These are phyloP conservation scores for Hapsidospora chrysogenum DNA, from an alignment of 495 filamentous ascomycete species.

Conservation along the genomic window DNA sequence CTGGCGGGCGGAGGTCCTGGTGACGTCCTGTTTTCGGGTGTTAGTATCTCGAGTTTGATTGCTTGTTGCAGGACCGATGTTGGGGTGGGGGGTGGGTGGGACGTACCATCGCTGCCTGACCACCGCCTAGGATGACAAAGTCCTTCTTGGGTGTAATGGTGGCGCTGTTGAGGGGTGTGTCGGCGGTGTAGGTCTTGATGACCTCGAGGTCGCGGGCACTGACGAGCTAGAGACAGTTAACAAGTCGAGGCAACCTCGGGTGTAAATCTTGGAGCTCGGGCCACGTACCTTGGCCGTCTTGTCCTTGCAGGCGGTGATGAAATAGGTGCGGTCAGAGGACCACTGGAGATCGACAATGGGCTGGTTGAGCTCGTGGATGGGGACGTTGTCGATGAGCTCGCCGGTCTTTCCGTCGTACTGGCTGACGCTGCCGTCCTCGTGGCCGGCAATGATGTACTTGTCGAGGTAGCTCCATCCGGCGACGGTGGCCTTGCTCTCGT, in stretches of 20 bases:
- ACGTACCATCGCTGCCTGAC: slow-evolving; percentile 96
- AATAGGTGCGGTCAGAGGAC: slow-evolving; percentile 84
- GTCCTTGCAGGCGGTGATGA: slow-evolving; percentile 95
- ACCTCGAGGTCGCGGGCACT: slow-evolving; percentile 69
- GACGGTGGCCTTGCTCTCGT: slow-evolving; percentile 90
- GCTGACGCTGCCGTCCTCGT: slow-evolving; percentile 87
- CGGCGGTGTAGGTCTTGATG: slow-evolving; percentile 78
- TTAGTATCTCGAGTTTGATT: too few species aligned
- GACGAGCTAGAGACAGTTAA: slow-evolving; percentile 41
- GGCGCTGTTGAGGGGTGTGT: slow-evolving; percentile 94
- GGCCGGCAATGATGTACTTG: slow-evolving; percentile 91
- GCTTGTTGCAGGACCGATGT: too few species aligned
- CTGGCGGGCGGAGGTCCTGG: slow-evolving; percentile 81
- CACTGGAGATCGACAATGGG: slow-evolving; percentile 91
- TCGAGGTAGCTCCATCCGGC: slow-evolving; percentile 85
- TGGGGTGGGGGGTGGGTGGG: too few species aligned
- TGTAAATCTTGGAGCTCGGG: background rate
- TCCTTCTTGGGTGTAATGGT: slow-evolving; percentile 88
- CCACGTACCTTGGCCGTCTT: slow-evolving; percentile 72
- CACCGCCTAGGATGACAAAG: slow-evolving; percentile 92
- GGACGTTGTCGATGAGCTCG: slow-evolving; percentile 60
- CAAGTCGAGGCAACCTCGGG: background rate
- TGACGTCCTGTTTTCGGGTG: too few species aligned
- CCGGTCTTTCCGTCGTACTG: slow-evolving; percentile 93
- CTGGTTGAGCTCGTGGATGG: slow-evolving; percentile 67